Percentiles rank a stretch among this genome's conserved stretches.
These are phyloP conservation scores for Lophiotrema nucula DNA, from an alignment of 495 filamentous ascomycete species.

Conservation along the genomic window DNA sequence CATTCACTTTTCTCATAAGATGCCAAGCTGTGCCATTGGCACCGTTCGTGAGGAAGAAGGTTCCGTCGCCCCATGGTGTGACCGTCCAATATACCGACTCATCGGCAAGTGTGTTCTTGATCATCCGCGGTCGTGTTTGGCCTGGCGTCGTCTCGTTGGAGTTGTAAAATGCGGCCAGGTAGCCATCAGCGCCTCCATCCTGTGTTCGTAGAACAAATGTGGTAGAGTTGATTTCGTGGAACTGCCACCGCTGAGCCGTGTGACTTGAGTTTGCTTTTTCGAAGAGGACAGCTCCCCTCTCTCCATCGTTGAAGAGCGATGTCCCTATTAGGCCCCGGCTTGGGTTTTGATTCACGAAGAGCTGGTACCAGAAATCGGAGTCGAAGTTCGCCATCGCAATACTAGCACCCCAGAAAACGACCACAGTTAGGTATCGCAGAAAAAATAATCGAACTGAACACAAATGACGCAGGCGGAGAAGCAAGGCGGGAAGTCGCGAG, in stretches of 20 bases:
- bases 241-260: conserved; percentile 16
- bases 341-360: conserved; percentile 3
- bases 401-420: too few relatives aligned
- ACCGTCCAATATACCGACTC: conserved; percentile 20
- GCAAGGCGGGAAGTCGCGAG: too few relatives aligned
- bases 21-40: conserved; percentile 25
- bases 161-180: conserved; percentile 2
- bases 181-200: conserved; percentile 19
- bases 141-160: conserved; percentile 9
- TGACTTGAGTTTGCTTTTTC: not conserved
- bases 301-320: conserved; percentile 4
- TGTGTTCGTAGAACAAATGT: conserved; percentile 17
- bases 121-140: conserved; percentile 8
- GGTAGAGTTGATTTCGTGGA: conserved; percentile 7
- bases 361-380: conserved; percentile 27
- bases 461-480: too few relatives aligned
- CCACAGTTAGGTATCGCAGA: too few relatives aligned
- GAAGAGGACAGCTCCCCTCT: conserved; percentile 11
- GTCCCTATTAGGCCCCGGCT: conserved; percentile 5
- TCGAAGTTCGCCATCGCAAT: conserved; percentile 20
- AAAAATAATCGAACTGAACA: too few relatives aligned
- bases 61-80: conserved; percentile 24
- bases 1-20: conserved; percentile 4
- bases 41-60: conserved; percentile 19
- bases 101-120: conserved; percentile 4